Evolutionary conservation across 2,329 filamentous ascomycete species (phyloP).

Genomic region (Zasmidium angulare): DNA sequence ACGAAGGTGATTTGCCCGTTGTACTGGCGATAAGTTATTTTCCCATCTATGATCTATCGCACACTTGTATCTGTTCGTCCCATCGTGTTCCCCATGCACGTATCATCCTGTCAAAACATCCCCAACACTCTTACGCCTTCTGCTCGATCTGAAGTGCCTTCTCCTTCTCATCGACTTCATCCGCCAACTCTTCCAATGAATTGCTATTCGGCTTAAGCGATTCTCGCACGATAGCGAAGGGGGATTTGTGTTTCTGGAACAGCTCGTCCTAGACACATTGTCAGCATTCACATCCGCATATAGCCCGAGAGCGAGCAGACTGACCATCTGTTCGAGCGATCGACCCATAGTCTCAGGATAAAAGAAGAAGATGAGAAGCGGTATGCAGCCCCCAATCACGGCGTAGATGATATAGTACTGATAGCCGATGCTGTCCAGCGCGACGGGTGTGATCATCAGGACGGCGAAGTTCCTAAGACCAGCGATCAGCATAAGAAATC

Average conservation of each 20-base stretch:
- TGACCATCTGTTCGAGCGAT: conserved; percentile 56
- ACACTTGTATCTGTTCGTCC: too few relatives aligned
- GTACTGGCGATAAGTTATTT: conserved; percentile 4
- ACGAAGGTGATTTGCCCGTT: conserved; percentile 49
- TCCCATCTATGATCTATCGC: too few relatives aligned
- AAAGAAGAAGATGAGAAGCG: conserved; percentile 53
- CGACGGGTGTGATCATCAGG: conserved; percentile 48
- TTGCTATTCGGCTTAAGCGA: conserved; percentile 12
- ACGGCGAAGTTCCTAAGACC: conserved; percentile 53
- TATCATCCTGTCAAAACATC: neutral
- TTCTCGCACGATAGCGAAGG: conserved; percentile 13
- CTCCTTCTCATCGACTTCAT: conserved; percentile 11
- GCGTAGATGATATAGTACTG: conserved; percentile 55
- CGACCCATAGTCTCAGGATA: conserved; percentile 52
- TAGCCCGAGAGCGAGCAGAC: conserved; percentile 22
- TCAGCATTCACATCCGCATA: conserved; percentile 16
- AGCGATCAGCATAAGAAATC: conserved; percentile 44
- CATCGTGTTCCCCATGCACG: too few relatives aligned
- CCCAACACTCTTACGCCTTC: conserved; percentile 1
- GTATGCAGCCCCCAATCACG: conserved; percentile 47
- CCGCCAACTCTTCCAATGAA: conserved; percentile 12
- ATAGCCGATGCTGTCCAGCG: conserved; percentile 53
- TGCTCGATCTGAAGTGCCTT: conserved; percentile 13
- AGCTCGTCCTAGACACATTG: conserved; percentile 21
- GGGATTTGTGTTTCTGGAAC: conserved; percentile 30